Evolutionary conservation across 768 basidiomycete genomes (phyloP).

Genomic region (Boletus huronensis): DNA sequence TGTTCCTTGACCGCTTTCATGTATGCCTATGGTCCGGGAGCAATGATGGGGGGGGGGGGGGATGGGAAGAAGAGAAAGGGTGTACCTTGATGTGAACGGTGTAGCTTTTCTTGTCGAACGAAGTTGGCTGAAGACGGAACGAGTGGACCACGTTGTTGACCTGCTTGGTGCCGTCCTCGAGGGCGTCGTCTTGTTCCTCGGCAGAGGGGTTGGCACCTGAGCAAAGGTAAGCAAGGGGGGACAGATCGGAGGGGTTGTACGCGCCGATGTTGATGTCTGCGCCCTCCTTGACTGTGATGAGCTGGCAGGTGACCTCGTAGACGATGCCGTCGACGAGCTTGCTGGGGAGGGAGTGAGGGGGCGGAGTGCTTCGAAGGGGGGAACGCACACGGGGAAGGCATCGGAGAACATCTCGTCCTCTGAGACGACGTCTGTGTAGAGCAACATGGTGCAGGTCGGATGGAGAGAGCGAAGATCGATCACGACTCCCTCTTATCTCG

Average conservation of each 20-base stretch:
- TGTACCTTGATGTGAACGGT: conserved; percentile 73
- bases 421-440: conserved; percentile 70
- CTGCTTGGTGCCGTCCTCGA: conserved; percentile 71
- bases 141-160: conserved; percentile 93
- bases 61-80: not conserved
- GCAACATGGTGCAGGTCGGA: conserved; percentile 51
- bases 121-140: conserved; percentile 79
- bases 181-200: conserved; percentile 77
- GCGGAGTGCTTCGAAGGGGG: not conserved
- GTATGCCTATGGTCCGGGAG: conserved; percentile 55
- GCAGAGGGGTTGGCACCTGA: conserved; percentile 90
- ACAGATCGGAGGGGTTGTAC: conserved; percentile 10
- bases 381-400: conserved; percentile 78
- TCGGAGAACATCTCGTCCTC: conserved; percentile 93
- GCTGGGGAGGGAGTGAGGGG: conserved; percentile 39
- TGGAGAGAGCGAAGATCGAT: conserved; percentile 4
- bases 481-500: conserved; percentile 22
- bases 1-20: conserved; percentile 87
- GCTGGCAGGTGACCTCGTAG: conserved; percentile 81
- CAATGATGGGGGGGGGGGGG: not conserved
- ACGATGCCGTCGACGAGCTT: conserved; percentile 75
- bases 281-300: conserved; percentile 68
- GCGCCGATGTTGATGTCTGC: conserved; percentile 86
- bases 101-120: conserved; percentile 91
- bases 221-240: conserved; percentile 5